Percentiles rank a stretch among this genome's conserved stretches.
phyloP scores from a whole-genome alignment of 805 yeast species.

The Metschnikowia kunwiensis region DNA sequence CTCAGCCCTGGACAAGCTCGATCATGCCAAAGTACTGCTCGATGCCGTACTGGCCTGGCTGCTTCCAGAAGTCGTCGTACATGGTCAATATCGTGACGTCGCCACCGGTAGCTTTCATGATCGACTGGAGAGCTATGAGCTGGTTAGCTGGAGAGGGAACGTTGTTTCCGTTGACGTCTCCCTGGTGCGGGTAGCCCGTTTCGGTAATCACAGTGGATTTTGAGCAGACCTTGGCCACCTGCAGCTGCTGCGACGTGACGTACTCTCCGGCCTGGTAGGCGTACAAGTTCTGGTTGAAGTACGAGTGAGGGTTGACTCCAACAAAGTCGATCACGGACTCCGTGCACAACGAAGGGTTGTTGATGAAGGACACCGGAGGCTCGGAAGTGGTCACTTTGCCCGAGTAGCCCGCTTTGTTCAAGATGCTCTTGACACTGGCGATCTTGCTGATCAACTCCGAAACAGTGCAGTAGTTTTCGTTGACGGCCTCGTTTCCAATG shows the following conservation, averaged over 20 bases:
- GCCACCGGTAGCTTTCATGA: slow-evolving; percentile 55
- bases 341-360: slow-evolving; percentile 66
- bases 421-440: slow-evolving; percentile 53
- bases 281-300: slow-evolving; percentile 60
- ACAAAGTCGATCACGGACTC: slow-evolving; percentile 72
- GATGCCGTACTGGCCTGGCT: slow-evolving; percentile 76
- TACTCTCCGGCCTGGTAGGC: slow-evolving; percentile 73
- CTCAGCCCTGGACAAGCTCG: slow-evolving; percentile 26
- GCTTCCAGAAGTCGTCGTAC: slow-evolving; percentile 84
- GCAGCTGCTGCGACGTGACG: slow-evolving; percentile 56
- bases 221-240: slow-evolving; percentile 56
- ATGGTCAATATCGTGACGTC: slow-evolving; percentile 73
- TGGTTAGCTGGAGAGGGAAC: slow-evolving; percentile 73
- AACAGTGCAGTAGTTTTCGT: slow-evolving; percentile 57
- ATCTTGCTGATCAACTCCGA: slow-evolving; percentile 64
- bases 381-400: slow-evolving; percentile 84
- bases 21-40: slow-evolving; percentile 84
- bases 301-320: slow-evolving; percentile 84
- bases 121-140: slow-evolving; percentile 58
- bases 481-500: slow-evolving; percentile 86
- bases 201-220: slow-evolving; percentile 66
- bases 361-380: slow-evolving; percentile 73
- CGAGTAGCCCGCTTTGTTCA: slow-evolving; percentile 66
- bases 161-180: slow-evolving; percentile 67
- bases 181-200: slow-evolving; percentile 85